phyloP scores from a whole-genome alignment of 2,329 filamentous ascomycete genomes.

The Fusarium algeriense region DNA sequence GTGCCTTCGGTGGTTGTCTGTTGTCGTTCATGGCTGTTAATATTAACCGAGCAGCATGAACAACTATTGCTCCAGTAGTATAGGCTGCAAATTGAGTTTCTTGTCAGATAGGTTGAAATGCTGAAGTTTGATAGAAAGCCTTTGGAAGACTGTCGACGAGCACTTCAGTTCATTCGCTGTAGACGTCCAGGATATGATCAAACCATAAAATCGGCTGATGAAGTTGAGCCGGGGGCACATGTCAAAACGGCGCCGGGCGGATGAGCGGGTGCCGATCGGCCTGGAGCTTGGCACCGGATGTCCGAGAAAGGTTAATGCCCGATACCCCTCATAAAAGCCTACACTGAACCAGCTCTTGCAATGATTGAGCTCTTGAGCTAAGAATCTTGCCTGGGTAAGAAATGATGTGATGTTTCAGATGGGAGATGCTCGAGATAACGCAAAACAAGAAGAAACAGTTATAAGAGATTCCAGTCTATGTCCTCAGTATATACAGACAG shows the following conservation, averaged over 20 bases:
- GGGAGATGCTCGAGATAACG: background rate
- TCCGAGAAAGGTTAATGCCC: constrained; percentile 30
- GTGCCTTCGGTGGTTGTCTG: background rate
- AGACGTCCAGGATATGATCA: background rate
- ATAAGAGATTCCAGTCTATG: no score
- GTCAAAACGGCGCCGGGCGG: constrained; percentile 34
- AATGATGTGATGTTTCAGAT: constrained; percentile 1
- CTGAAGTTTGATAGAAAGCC: background rate
- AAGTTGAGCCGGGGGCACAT: constrained; percentile 31
- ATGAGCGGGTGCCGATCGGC: constrained; percentile 46
- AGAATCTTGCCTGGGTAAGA: background rate
- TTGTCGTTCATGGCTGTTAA: constrained; percentile 28
- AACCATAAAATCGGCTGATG: constrained; percentile 5
- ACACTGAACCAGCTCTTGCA: constrained; percentile 7
- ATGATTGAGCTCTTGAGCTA: background rate
- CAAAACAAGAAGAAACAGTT: no score
- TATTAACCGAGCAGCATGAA: background rate
- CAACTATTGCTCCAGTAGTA: background rate
- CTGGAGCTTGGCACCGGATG: constrained; percentile 24
- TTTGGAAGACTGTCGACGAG: background rate
- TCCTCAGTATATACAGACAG: no score
- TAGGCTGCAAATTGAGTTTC: background rate
- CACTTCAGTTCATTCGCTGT: background rate
- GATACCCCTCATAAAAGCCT: constrained; percentile 9
- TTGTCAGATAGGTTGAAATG: background rate